These are phyloP conservation scores for Hyphodiscus sp. DNA, from an alignment of 2,329 filamentous ascomycete species.

Conservation along the genomic window DNA sequence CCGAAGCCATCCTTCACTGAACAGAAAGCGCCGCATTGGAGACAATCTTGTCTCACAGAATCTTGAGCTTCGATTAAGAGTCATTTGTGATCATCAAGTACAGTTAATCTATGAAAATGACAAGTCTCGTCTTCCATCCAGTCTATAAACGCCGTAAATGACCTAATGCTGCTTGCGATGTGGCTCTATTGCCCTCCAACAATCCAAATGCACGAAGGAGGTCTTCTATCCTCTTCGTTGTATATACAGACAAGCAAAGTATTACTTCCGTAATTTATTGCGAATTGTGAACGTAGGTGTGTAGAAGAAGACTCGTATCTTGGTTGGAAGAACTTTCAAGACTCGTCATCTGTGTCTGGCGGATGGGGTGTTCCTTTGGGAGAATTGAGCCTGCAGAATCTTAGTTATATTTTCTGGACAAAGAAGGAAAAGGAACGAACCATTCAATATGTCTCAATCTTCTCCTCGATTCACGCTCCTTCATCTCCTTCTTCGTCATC, in stretches of 20 bases:
- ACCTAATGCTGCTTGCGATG: not conserved
- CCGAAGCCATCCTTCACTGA: not conserved
- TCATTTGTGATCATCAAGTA: not conserved
- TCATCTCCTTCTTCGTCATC: slow-evolving; percentile 92
- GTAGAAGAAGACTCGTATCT: not conserved
- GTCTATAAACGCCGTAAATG: not conserved
- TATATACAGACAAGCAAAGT: slow-evolving; percentile 2
- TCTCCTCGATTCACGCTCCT: slow-evolving; percentile 84
- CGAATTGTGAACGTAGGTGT: not conserved
- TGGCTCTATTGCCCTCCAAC: not conserved
- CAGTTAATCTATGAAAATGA: not conserved
- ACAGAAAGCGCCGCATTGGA: not conserved
- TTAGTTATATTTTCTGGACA: slow-evolving; percentile 31
- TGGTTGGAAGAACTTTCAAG: slow-evolving; percentile 10
- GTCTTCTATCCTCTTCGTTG: not conserved
- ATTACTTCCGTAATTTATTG: not conserved
- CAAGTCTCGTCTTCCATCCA: not conserved
- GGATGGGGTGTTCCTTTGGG: slow-evolving; percentile 30
- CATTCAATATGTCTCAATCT: slow-evolving; percentile 80
- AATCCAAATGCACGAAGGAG: not conserved
- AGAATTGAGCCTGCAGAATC: slow-evolving; percentile 25
- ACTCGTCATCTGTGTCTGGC: slow-evolving; percentile 28
- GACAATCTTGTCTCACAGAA: not conserved
- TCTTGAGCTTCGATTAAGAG: not conserved
- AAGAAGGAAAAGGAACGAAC: slow-evolving; percentile 38